phyloP scores from a whole-genome alignment of 345 rosid species.

The Citrus australasica region DNA sequence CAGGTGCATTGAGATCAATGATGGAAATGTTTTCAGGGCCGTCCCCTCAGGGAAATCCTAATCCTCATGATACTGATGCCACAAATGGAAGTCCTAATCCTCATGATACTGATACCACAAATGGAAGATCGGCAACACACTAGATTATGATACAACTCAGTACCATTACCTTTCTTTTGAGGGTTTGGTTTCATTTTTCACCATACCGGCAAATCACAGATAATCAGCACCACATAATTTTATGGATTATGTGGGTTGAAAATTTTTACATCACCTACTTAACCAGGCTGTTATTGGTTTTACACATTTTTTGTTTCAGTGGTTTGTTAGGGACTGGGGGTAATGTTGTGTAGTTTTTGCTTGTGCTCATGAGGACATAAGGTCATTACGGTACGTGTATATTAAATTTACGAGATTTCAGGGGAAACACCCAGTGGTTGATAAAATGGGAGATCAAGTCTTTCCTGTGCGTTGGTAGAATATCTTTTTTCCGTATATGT shows the following conservation, averaged over 20 bases:
- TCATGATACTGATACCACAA: slow-evolving; percentile 31
- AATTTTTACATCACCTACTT: not conserved
- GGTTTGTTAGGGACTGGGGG: not conserved
- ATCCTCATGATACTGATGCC: slow-evolving; percentile 29
- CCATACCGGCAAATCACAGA: not conserved
- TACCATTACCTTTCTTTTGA: not conserved
- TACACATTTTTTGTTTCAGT: too few species aligned
- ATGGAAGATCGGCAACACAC: slow-evolving; percentile 38
- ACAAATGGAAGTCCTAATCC: slow-evolving; percentile 30
- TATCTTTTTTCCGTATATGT: too few species aligned
- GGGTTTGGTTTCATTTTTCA: not conserved
- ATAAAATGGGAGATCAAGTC: too few species aligned
- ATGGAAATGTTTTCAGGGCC: slow-evolving; percentile 74
- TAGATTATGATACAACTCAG: not conserved
- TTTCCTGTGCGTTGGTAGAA: too few species aligned
- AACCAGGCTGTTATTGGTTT: not conserved
- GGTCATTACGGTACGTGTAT: too few species aligned
- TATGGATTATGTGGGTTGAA: not conserved
- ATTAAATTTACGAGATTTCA: too few species aligned
- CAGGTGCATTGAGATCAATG: slow-evolving; percentile 58
- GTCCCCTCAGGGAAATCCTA: slow-evolving; percentile 33
- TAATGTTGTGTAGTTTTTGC: not conserved
- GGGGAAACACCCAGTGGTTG: too few species aligned
- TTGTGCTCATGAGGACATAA: too few species aligned
- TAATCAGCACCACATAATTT: not conserved